These are phyloP conservation scores for Naematelia aurantialba DNA, from an alignment of 768 basidiomycete species.

Conservation along the genomic window DNA sequence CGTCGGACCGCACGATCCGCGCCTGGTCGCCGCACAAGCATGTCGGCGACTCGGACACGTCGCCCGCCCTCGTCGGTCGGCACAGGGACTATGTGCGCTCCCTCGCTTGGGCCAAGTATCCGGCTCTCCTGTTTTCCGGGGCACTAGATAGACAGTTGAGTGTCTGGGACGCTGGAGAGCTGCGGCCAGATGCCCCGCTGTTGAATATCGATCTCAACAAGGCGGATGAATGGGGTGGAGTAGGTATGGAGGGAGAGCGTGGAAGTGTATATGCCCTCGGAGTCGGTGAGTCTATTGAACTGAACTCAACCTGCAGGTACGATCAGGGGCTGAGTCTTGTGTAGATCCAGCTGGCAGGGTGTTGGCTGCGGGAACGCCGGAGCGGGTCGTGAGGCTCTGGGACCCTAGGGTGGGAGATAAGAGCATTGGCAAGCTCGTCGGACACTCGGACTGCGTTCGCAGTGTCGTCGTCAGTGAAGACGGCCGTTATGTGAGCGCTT, in stretches of 20 bases:
- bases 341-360: conserved; percentile 73
- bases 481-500: conserved; percentile 70
- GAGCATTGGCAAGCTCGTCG: conserved; percentile 74
- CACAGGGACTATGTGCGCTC: conserved; percentile 49
- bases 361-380: conserved; percentile 86
- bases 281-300: conserved; percentile 37
- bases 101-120: conserved; percentile 41
- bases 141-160: conserved; percentile 93
- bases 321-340: too few relatives aligned
- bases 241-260: conserved; percentile 38
- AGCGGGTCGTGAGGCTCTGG: conserved; percentile 86
- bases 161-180: conserved; percentile 73
- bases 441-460: conserved; percentile 95
- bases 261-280: conserved; percentile 50
- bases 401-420: conserved; percentile 82
- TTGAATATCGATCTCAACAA: conserved; percentile 41
- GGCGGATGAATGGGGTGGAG: conserved; percentile 34
- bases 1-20: conserved; percentile 90
- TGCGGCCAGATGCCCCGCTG: conserved; percentile 40
- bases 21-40: conserved; percentile 78
- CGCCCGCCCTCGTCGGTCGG: conserved; percentile 35
- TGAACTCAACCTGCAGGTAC: too few relatives aligned
- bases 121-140: conserved; percentile 55
- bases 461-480: conserved; percentile 85
- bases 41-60: conserved; percentile 53